Conservation (phyloP, 2,329 filamentous ascomycete genomes). For the Colletotrichum chlorophyti region DNA sequence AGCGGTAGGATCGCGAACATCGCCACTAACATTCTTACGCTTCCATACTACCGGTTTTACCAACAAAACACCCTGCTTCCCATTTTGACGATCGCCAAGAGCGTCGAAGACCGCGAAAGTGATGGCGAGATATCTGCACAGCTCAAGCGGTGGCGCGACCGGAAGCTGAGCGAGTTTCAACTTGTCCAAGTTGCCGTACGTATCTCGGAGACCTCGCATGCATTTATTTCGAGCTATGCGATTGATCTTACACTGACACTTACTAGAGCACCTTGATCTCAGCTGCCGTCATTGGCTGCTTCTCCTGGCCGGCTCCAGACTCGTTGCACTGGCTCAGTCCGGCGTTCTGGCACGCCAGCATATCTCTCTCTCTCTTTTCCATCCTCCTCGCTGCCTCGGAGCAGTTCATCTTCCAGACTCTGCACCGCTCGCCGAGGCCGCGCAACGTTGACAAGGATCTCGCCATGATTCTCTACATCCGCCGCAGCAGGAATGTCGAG, state of each 20-base stretch:
- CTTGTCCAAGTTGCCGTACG: constrained; percentile 34
- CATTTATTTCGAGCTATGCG: no score
- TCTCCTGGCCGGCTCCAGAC: constrained; percentile 34
- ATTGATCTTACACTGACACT: not conserved
- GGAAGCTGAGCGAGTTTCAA: constrained; percentile 34
- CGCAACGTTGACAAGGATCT: constrained; percentile 24
- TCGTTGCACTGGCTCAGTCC: constrained; percentile 34
- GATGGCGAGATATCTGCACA: constrained; percentile 28
- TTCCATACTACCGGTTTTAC: constrained; percentile 36
- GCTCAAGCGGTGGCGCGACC: constrained; percentile 30
- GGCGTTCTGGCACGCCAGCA: constrained; percentile 33
- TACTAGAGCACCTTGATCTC: constrained; percentile 33
- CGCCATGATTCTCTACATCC: constrained; percentile 31
- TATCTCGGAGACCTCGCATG: not conserved
- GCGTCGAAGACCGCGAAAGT: constrained; percentile 17
- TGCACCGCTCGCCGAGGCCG: constrained; percentile 28
- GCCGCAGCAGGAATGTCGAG: constrained; percentile 10
- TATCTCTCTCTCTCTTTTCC: constrained; percentile 35
- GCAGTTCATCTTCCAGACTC: constrained; percentile 35
- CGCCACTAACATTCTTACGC: constrained; percentile 31
- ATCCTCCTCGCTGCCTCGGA: constrained; percentile 36
- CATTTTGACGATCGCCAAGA: constrained; percentile 31
- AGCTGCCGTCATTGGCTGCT: constrained; percentile 36
- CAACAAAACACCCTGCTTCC: constrained; percentile 34
- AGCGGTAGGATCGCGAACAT: constrained; percentile 18